Evolutionary conservation across 768 basidiomycete genomes (phyloP).

Genomic region (Agrocybe pediades): DNA sequence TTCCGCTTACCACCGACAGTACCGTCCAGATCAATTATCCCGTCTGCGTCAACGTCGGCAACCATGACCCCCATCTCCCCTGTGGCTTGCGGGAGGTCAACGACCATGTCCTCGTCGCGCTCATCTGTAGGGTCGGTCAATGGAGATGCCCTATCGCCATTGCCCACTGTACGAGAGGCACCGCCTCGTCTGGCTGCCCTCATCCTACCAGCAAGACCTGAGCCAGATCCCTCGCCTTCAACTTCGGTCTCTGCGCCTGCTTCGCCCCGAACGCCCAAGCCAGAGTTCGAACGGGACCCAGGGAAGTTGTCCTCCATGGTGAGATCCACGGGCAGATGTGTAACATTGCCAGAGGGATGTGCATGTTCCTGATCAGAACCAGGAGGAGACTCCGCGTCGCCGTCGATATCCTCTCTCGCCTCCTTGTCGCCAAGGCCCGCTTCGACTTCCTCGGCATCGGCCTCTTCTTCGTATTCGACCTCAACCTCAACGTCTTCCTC

Average conservation of each 20-base stretch:
- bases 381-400: conserved; percentile 20
- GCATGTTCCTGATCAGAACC: conserved; percentile 14
- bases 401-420: conserved; percentile 13
- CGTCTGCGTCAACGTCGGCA: conserved; percentile 11
- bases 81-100: conserved; percentile 10
- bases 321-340: conserved; percentile 2
- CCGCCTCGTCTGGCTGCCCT: conserved; percentile 14
- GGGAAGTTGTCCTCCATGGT: conserved; percentile 15
- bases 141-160: conserved; percentile 15
- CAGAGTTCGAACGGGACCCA: conserved; percentile 21
- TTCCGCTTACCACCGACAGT: conserved; percentile 39
- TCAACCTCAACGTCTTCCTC: conserved; percentile 90
- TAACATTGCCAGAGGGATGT: conserved; percentile 1
- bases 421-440: conserved; percentile 14
- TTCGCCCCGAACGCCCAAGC: conserved; percentile 18
- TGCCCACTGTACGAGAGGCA: conserved; percentile 5
- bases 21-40: conserved; percentile 27
- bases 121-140: conserved; percentile 17
- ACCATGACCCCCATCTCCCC: conserved; percentile 13
- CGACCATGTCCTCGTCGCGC: conserved; percentile 21
- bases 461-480: conserved; percentile 29
- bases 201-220: conserved; percentile 13
- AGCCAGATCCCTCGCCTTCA: conserved; percentile 32
- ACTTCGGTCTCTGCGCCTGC: conserved; percentile 41
- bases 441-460: conserved; percentile 23